phyloP scores from a whole-genome alignment of 2,329 filamentous ascomycete genomes.

The Waltergamsia citrina region DNA sequence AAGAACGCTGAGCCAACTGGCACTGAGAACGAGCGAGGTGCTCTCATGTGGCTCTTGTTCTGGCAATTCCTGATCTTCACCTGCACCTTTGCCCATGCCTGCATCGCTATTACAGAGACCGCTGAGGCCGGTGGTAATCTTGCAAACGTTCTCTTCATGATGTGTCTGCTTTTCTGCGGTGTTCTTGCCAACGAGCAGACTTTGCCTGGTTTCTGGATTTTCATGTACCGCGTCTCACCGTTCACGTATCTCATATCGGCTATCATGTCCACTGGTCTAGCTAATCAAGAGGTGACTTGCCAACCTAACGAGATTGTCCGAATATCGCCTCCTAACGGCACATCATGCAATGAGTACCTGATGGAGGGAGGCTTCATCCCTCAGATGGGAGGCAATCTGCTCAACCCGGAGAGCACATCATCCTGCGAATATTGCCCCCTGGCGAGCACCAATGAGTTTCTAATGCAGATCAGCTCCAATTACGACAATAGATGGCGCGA shows the following conservation, averaged over 20 bases:
- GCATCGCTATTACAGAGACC: conserved; percentile 53
- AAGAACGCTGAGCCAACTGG: conserved; percentile 42
- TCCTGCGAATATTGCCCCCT: conserved; percentile 37
- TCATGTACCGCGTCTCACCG: conserved; percentile 61
- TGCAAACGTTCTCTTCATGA: conserved; percentile 55
- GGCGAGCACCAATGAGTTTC: conserved; percentile 27
- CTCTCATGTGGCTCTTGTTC: conserved; percentile 58
- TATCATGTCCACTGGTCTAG: conserved; percentile 16
- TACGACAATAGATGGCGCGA: conserved; percentile 48
- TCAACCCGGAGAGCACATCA: conserved; percentile 40
- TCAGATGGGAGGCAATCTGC: conserved; percentile 34
- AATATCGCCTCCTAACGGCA: conserved; percentile 45
- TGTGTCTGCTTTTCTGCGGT: conserved; percentile 55
- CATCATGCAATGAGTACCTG: conserved; percentile 50
- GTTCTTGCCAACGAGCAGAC: conserved; percentile 49
- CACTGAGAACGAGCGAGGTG: conserved; percentile 48
- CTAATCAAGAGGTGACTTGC: conserved; percentile 32
- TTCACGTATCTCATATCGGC: conserved; percentile 18
- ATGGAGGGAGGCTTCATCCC: conserved; percentile 25
- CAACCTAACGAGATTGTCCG: conserved; percentile 54
- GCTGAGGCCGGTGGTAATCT: conserved; percentile 61
- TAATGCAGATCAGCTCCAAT: conserved; percentile 28
- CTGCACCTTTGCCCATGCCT: conserved; percentile 56
- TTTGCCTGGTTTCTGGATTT: conserved; percentile 64
- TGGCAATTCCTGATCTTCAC: conserved; percentile 59